Conservation (phyloP, 164 flowering plant species). For the Buxus sempervirens region DNA sequence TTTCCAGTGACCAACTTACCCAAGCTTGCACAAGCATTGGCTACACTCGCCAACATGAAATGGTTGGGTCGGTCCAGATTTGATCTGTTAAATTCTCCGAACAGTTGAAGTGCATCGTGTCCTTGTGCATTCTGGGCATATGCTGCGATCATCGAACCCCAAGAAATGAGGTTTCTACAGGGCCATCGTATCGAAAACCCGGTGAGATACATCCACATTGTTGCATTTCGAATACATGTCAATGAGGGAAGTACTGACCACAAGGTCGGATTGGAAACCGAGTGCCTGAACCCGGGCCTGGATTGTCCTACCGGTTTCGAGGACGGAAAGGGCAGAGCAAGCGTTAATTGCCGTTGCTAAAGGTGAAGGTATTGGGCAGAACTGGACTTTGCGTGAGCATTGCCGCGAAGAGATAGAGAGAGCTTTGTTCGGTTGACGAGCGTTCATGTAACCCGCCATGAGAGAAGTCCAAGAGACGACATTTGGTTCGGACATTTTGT, state of each 20-base stretch:
- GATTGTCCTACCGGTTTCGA: conserved; percentile 31
- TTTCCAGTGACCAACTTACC: conserved; percentile 54
- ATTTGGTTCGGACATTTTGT: conserved; percentile 50
- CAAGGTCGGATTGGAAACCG: conserved; percentile 40
- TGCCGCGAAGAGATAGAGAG: conserved; percentile 30
- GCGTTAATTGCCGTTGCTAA: conserved; percentile 43
- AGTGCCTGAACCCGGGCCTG: conserved; percentile 44
- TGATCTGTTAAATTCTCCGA: conserved; percentile 30
- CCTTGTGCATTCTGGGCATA: conserved; percentile 60
- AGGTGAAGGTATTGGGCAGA: conserved; percentile 47
- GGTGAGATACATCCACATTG: conserved; percentile 39
- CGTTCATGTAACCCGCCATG: conserved; percentile 40
- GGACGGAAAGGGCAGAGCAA: conserved; percentile 43
- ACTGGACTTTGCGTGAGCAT: conserved; percentile 20
- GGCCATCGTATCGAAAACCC: conserved; percentile 55
- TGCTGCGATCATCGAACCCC: conserved; percentile 64
- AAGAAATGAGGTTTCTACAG: conserved; percentile 48
- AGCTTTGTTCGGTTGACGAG: conserved; percentile 31
- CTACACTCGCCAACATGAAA: conserved; percentile 47
- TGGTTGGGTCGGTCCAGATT: conserved; percentile 32
- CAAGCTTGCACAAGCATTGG: conserved; percentile 65
- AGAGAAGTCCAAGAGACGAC: conserved; percentile 67
- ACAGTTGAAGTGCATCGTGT: conserved; percentile 43
- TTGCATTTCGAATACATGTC: conserved; percentile 78
- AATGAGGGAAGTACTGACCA: conserved; percentile 49